These are phyloP conservation scores for Chenopodium album DNA, from an alignment of 148 eudicot species.

Conservation along the genomic window DNA sequence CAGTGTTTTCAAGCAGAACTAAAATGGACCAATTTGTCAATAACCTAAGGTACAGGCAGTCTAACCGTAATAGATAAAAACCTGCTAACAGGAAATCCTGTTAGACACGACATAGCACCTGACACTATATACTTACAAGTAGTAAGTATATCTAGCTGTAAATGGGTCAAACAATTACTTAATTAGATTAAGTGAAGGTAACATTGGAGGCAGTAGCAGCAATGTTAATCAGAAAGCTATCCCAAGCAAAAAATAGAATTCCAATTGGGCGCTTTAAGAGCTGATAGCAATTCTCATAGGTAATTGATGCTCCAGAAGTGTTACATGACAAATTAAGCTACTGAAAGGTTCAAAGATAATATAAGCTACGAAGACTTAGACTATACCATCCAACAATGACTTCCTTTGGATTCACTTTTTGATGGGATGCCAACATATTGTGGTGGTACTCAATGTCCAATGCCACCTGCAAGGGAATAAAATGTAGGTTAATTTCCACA, in stretches of 20 bases:
- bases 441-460: constrained; percentile 95
- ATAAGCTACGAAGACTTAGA: background rate
- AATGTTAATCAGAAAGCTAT: background rate
- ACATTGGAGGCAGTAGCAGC: background rate
- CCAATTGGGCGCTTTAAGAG: background rate
- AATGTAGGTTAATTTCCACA: too few species aligned
- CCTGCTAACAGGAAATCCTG: background rate
- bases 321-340: background rate
- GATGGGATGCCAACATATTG: constrained; percentile 84
- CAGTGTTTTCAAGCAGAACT: background rate
- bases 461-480: constrained; percentile 62
- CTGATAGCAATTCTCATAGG: background rate
- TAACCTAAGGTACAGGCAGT: background rate
- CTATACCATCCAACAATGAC: constrained; percentile 95
- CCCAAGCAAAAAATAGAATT: background rate
- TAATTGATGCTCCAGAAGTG: background rate
- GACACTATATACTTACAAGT: background rate
- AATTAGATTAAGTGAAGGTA: background rate
- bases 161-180: background rate
- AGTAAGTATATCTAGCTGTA: background rate
- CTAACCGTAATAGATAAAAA: background rate
- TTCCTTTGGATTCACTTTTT: constrained; percentile 97
- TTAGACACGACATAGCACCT: background rate
- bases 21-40: too few species aligned
- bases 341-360: background rate